Evolutionary conservation across 2,329 filamentous ascomycete species (phyloP), one percentile per base, ranked within the genome.

Genomic region (Elsinoe batatas): DNA sequence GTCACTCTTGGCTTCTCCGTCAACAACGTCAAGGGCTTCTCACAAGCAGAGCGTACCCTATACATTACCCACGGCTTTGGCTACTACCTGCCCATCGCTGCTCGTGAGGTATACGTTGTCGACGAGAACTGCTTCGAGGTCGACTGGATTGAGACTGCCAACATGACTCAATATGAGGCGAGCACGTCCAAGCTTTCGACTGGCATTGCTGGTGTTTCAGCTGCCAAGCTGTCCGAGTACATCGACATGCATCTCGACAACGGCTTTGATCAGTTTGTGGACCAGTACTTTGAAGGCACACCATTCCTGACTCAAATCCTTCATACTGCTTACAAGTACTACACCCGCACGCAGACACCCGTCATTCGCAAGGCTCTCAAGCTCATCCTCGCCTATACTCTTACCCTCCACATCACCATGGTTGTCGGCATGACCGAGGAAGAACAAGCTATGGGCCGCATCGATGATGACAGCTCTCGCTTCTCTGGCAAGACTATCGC

Each of bases 41-140:
- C 80, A 13, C 74, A 79, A 26, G 71, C 76, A 15, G 81, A 84
- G 66, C 76, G 79, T 53, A 77, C 75, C n/a, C 71, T 97, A 71
- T 96, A 90, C 82, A 90, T 97, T 70, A 96, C 91, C 10, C 91
- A 97, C 69, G 91, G 91, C 33, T 97, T 96, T 65, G 91, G 91
- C 46, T 91, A 94, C 71, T 88, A 88, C 64, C 79, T 97, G 53
- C 91, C 91, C 36, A 88, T 97, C 71, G 90, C 87, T 76, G 91
- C 93, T 54, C 88, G 91, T 58, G 91, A 96, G 72, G 90, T 97
- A 38, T 95, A 84, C 62, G 91, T 97, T 17, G 83, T 85, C 53
- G 90, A 97, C 61, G 89, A 95, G 63, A 88, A 87, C 72, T 95
- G 89, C 76, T 94, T 97, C 74, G 84, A 86, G 61, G 80, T 96